phyloP scores from a whole-genome alignment of 345 rosid species.

The Melaleuca alternifolia region DNA sequence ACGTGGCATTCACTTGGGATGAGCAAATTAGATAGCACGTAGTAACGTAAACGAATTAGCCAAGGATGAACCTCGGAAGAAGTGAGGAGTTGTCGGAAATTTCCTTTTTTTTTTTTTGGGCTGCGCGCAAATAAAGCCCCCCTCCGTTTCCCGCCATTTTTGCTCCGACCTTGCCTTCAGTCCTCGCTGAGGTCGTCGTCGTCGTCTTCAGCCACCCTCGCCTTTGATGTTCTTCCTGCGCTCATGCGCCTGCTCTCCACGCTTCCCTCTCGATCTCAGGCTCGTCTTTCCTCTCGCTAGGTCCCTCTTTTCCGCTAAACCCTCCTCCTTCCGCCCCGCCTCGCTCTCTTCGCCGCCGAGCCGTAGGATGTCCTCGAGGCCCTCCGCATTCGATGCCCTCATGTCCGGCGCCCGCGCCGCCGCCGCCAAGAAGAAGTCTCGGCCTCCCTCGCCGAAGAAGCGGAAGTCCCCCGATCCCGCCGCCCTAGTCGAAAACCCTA shows the following conservation, averaged over 20 bases:
- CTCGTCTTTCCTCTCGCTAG: background rate
- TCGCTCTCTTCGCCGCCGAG: constrained; percentile 1
- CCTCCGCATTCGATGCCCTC: constrained; percentile 76
- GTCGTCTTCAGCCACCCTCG: background rate
- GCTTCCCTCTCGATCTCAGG: background rate
- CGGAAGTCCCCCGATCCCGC: constrained; percentile 10
- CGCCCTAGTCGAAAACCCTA: background rate
- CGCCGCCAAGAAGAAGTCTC: constrained; percentile 38
- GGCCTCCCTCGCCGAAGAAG: constrained; percentile 13
- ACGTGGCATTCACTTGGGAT: too few relatives aligned
- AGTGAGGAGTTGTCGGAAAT: background rate
- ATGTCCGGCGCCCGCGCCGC: constrained; percentile 74
- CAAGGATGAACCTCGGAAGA: background rate
- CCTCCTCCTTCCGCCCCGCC: background rate
- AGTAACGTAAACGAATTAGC: background rate
- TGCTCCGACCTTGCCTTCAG: background rate
- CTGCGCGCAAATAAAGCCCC: background rate
- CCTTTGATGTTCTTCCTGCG: background rate
- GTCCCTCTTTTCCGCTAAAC: constrained; percentile 2
- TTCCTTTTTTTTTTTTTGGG: background rate
- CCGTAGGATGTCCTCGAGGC: constrained; percentile 39
- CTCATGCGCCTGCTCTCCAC: background rate
- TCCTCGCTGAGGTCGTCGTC: background rate
- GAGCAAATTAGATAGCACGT: too few relatives aligned
- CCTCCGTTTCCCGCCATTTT: background rate